Evolutionary conservation across 257 asterid species (phyloP), one percentile per base, ranked within the genome.

Genomic region (Scutellaria galericulata): DNA sequence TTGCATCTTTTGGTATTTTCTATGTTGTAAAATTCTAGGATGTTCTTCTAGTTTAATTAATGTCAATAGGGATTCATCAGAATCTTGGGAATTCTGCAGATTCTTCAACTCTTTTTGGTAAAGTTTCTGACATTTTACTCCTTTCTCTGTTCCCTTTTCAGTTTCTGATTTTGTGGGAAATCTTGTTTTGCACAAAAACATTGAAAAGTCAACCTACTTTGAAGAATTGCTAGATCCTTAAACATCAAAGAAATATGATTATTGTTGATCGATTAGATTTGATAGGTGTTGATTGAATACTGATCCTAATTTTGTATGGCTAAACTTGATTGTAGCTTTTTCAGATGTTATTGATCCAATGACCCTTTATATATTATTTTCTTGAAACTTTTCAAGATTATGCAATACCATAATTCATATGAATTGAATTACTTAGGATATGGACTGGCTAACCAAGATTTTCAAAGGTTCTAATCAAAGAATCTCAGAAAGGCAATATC

Each of bases 401-500:
- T 40, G 50, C 66, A 31, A 31, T 31, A 31, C 37, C 37, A 31
- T 31, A 31, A 31, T 31, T 31, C 37, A 31, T 31, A 31, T 31
- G 37, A 31, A 31, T 31, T 31, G 5, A 31, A 31, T 31, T 2
- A 31, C 5, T 31, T 31, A 31, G 37, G 37, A 31, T 67, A 90
- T 89, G 89, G 91, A 88, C 48, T 91, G 95, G 95, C 75, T 90
- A 39, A 88, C 90, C 66, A 91, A 88, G 89, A 83, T 91, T 75
- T 84, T 88, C 63, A 86, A 78, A 71, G 96, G 96, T 59, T 83
- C 93, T 47, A 86, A 85, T 72, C 87, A 86, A 70, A 89, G 74
- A 68, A 69, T 73, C 41, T 73, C 82, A 12, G 79, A 81, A 72
- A 89, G 90, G 68, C 90, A 82, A 76, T 74, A 81, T 73, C 85